phyloP scores from a whole-genome alignment of 441 rosid species.

The Jatropha podagrica region DNA sequence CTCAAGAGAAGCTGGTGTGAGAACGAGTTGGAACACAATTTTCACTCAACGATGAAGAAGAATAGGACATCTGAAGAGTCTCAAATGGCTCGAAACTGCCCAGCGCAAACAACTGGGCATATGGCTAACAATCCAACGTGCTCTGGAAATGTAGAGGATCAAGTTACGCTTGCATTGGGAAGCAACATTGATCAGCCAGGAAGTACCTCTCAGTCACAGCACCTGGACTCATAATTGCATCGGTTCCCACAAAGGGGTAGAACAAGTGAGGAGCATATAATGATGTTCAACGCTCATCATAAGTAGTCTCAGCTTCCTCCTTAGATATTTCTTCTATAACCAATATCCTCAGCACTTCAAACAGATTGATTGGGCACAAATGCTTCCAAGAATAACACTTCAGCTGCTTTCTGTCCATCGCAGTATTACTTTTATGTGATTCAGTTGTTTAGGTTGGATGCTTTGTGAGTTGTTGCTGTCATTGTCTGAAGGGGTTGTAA shows the following conservation, averaged over 20 bases:
- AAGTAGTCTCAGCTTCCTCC: background rate
- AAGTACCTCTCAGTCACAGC: background rate
- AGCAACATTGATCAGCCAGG: background rate
- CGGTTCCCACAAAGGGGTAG: background rate
- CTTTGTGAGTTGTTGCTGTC: background rate
- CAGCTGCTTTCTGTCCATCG: background rate
- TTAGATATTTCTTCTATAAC: background rate
- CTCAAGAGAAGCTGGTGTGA: constrained; percentile 20
- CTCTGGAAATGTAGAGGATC: background rate
- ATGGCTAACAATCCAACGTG: background rate
- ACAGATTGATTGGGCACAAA: background rate
- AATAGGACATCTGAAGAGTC: constrained; percentile 8
- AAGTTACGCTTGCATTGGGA: background rate
- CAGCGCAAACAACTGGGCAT: background rate
- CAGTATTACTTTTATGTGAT: background rate
- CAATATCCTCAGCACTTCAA: background rate
- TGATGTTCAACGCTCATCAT: background rate
- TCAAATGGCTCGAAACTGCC: background rate
- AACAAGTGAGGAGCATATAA: background rate
- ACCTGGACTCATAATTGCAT: background rate
- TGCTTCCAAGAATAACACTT: background rate
- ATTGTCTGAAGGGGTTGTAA: background rate
- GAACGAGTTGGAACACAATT: constrained; percentile 5
- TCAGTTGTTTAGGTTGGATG: background rate
- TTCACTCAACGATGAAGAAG: background rate